A percentile compares a stretch with the other conserved stretches of the same genome.
Evolutionary conservation across 352 stramenopile genomes (phyloP).

Genomic region (Pythium sp.): DNA sequence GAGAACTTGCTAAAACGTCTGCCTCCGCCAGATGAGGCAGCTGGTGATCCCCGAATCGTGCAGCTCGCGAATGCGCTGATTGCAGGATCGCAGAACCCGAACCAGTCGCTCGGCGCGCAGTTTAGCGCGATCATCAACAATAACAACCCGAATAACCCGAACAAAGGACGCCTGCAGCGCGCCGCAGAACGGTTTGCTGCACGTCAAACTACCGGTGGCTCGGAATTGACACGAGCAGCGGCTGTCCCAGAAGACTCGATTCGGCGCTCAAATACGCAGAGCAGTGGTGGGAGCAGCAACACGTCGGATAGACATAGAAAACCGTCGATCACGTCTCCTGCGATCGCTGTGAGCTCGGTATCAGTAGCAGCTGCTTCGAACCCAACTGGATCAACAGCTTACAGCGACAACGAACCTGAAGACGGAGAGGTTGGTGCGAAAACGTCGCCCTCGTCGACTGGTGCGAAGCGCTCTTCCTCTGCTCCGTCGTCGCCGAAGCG

Average conservation of each 20-base stretch:
- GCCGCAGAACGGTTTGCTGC: constrained; percentile 60
- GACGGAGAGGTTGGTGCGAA: constrained; percentile 42
- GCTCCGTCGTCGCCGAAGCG: constrained; percentile 3
- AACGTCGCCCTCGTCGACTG: background rate
- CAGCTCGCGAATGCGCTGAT: constrained; percentile 46
- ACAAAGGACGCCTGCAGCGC: constrained; percentile 55
- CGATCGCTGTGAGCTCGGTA: constrained; percentile 20
- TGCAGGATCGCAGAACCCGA: constrained; percentile 33
- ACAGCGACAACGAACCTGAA: constrained; percentile 39
- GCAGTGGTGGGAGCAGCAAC: constrained; percentile 14
- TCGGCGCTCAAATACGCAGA: constrained; percentile 29
- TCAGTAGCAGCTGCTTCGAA: background rate
- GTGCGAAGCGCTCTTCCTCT: constrained; percentile 8
- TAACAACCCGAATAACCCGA: constrained; percentile 27
- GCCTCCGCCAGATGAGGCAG: constrained; percentile 45
- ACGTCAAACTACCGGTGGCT: constrained; percentile 28
- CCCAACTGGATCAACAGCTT: background rate
- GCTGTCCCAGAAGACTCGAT: constrained; percentile 38
- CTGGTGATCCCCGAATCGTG: constrained; percentile 61
- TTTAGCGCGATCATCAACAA: constrained; percentile 79
- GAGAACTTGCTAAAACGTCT: constrained; percentile 82
- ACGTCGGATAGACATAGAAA: constrained; percentile 32
- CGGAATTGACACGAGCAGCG: background rate
- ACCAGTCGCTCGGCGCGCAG: constrained; percentile 58
- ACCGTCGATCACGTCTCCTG: constrained; percentile 26